A percentile compares a stretch with the other conserved stretches of the same genome.
Evolutionary conservation across 495 filamentous ascomycete species (phyloP).

Genomic region (Aspergillus diversus): DNA sequence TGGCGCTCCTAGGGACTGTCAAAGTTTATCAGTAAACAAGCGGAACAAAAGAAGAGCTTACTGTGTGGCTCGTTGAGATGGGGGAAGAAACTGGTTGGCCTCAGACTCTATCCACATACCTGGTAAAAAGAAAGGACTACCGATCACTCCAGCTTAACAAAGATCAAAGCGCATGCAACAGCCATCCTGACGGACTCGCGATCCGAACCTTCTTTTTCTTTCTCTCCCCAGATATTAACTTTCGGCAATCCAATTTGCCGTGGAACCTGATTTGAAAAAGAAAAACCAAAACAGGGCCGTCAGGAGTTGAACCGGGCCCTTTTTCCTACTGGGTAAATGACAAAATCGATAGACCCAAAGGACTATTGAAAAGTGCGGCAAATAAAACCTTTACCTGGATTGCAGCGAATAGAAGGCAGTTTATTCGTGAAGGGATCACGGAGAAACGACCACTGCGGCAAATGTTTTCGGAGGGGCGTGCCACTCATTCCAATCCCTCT

Average conservation of each 20-base stretch:
- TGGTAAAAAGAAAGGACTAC: background rate
- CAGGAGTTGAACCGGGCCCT: too few species aligned
- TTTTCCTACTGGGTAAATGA: too few species aligned
- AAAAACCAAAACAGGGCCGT: background rate
- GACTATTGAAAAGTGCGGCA: too few species aligned
- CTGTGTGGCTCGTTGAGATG: background rate
- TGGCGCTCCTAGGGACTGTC: conserved; percentile 25
- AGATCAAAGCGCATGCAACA: background rate
- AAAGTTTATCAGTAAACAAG: conserved; percentile 28
- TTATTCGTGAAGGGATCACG: too few species aligned
- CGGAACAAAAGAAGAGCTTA: background rate
- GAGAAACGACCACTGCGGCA: too few species aligned
- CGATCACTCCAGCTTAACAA: background rate
- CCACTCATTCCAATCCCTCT: too few species aligned
- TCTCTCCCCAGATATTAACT: background rate
- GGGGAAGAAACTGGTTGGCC: too few species aligned
- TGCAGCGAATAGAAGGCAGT: too few species aligned
- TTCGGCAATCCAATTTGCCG: background rate
- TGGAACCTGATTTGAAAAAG: background rate
- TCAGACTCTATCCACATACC: background rate
- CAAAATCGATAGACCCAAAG: too few species aligned
- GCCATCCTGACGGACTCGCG: background rate
- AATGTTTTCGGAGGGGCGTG: too few species aligned
- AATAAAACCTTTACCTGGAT: too few species aligned
- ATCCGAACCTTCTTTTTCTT: background rate